Conservation (phyloP, 805 yeast genomes). For the Lipomyces yamadae region DNA sequence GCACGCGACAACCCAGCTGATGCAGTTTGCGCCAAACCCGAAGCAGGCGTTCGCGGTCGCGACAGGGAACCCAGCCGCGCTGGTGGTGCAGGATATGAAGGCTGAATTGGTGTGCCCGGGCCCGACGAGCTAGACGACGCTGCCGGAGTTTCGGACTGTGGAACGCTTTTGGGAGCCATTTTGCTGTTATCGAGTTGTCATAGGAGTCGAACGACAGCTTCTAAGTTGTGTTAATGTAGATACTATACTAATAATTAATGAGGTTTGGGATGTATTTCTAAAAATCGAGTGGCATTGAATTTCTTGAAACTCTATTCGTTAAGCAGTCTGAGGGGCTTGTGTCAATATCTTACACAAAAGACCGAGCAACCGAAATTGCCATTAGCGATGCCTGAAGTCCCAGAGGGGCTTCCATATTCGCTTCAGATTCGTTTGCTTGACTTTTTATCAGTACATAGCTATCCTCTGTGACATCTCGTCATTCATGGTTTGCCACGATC, state of each 20-base stretch:
- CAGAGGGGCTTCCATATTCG: too few species aligned
- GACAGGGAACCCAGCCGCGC: neutral
- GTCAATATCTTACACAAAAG: too few species aligned
- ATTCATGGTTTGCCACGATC: neutral
- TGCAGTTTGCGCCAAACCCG: neutral
- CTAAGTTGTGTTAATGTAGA: neutral
- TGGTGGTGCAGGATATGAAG: neutral
- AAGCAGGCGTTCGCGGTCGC: neutral
- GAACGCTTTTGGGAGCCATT: neutral
- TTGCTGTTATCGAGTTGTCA: neutral
- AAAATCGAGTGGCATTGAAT: too few species aligned
- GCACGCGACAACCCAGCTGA: neutral
- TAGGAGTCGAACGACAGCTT: neutral
- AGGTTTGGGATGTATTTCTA: too few species aligned
- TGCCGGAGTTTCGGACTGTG: neutral
- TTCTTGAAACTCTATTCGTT: neutral
- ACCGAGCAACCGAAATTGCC: too few species aligned
- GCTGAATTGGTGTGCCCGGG: neutral
- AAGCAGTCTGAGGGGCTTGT: too few species aligned
- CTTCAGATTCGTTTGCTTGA: neutral
- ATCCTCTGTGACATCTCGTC: constrained; percentile 4
- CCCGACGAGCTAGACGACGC: neutral
- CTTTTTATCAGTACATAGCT: neutral
- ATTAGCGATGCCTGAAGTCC: too few species aligned
- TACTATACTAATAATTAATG: neutral